Conservation (phyloP, 495 filamentous ascomycete species). For the Sporormia fimetaria region DNA sequence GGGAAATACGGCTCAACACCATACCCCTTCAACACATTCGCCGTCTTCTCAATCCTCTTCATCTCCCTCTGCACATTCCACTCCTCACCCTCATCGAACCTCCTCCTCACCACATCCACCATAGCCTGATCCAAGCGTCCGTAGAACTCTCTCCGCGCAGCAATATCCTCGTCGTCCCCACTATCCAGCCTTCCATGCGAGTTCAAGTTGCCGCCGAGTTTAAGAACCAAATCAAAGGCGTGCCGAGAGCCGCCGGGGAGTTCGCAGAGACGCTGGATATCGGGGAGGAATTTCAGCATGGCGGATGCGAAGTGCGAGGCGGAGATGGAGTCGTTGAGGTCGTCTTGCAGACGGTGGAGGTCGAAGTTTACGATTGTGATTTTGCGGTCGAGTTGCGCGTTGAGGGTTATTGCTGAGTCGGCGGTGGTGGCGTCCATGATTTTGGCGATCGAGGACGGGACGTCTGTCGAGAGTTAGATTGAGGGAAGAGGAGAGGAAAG, state of each 20-base stretch:
- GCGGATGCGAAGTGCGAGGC: constrained; percentile 36
- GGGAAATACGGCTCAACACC: constrained; percentile 42
- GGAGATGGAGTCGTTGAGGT: constrained; percentile 38
- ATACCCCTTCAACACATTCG: constrained; percentile 36
- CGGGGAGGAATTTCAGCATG: constrained; percentile 40
- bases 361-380: constrained; percentile 46
- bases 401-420: constrained; percentile 36
- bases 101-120: constrained; percentile 37
- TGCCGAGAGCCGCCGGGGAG: constrained; percentile 36
- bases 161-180: constrained; percentile 35
- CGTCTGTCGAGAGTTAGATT: constrained; percentile 31
- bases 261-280: constrained; percentile 35
- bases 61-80: constrained; percentile 39
- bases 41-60: constrained; percentile 42
- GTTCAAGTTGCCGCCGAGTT: constrained; percentile 43
- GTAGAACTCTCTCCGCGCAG: constrained; percentile 37
- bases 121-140: constrained; percentile 34
- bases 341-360: constrained; percentile 43
- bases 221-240: constrained; percentile 42
- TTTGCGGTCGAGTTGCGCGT: constrained; percentile 44
- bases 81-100: constrained; percentile 36
- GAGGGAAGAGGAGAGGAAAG: neutral
- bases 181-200: constrained; percentile 39
- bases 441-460: constrained; percentile 40
- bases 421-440: constrained; percentile 37